Conservation (phyloP, 352 stramenopile species). For the Globisporangium orthogonon region DNA sequence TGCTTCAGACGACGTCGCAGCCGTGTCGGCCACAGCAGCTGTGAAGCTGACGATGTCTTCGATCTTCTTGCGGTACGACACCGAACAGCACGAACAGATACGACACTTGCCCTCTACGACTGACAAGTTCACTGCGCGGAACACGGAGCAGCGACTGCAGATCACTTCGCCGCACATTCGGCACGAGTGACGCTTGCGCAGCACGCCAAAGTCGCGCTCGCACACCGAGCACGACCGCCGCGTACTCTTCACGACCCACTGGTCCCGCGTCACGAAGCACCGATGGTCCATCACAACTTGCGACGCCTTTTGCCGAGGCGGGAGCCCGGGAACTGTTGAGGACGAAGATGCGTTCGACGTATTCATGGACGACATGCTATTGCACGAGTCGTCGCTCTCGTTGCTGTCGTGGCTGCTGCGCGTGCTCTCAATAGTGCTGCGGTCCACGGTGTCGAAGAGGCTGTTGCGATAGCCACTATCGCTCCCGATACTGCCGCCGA, state of each 20-base stretch:
- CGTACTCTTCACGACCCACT: constrained; percentile 48
- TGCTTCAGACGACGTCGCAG: background rate
- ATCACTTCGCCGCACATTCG: constrained; percentile 80
- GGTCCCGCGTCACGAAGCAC: constrained; percentile 45
- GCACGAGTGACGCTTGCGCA: constrained; percentile 72
- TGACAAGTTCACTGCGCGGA: constrained; percentile 54
- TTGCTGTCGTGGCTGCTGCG: constrained; percentile 13
- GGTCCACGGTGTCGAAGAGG: constrained; percentile 1
- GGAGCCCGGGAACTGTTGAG: background rate
- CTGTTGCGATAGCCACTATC: constrained; percentile 1
- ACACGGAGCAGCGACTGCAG: constrained; percentile 70
- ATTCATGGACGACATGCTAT: constrained; percentile 5
- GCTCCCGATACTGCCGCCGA: constrained; percentile 4
- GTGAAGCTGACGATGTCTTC: constrained; percentile 5
- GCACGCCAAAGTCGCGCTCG: constrained; percentile 56
- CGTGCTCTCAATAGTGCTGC: constrained; percentile 11
- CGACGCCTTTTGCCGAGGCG: constrained; percentile 9
- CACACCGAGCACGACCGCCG: constrained; percentile 59
- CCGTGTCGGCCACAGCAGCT: background rate
- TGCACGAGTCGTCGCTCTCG: constrained; percentile 13
- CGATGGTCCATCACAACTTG: constrained; percentile 48
- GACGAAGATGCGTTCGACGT: constrained; percentile 4
- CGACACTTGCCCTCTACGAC: constrained; percentile 57
- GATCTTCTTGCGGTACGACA: constrained; percentile 48
- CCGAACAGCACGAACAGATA: constrained; percentile 67